Base-by-base conservation (phyloP, 2,329 filamentous ascomycete genomes). In the Bipolaris gigantea region DNA sequence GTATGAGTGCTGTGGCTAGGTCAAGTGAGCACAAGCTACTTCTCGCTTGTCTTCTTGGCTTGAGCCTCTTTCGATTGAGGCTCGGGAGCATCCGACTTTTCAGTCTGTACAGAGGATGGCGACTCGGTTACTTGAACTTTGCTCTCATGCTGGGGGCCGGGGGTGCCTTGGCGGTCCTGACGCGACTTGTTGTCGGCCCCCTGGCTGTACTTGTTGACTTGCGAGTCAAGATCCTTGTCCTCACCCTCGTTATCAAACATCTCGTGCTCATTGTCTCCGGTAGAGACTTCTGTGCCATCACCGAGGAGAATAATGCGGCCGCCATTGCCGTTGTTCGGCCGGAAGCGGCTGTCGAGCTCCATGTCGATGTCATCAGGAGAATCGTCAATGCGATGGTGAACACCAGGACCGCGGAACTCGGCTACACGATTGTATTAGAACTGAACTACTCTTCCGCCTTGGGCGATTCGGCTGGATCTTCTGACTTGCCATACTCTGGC, bases 401-500 rank as follows among this genome's bases (percentile, higher is more conserved):
- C 75, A 62, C 79, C 79, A 43, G 79, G 79, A 61, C 79, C 79
- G 65, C 78, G 75, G 68, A 80, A 80, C 65, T 81, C 79, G 66
- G 79, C 79, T 81, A 69, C 61, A 70, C 44, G 48, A 56, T 61
- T 68, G 36, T 63, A 72, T 73, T 70, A 75, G 68, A 73, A 55
- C 61, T 63, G 64, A 63, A 66, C 69, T 72, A 73, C 51, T 66
- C 59, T 64, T 61, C 69, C 63, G 67, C 56, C 48, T 61, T 60
- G 59, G 63, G 61, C 71, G 71, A 72, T 69, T 66, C 65, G 65
- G 61, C 57, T 65, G 70, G 66, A 61, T 72, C 66, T 73, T 72
- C 75, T 80, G 79, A 85, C 91, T 88, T 93, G 92, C 94, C 94
- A 82, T 97, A 99, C 87, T 99, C 94, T 72, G 93, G 94, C 78